Evolutionary conservation across 805 yeast genomes (phyloP), one percentile per base, ranked within the genome.

Genomic region (Lipomyces orientalis): DNA sequence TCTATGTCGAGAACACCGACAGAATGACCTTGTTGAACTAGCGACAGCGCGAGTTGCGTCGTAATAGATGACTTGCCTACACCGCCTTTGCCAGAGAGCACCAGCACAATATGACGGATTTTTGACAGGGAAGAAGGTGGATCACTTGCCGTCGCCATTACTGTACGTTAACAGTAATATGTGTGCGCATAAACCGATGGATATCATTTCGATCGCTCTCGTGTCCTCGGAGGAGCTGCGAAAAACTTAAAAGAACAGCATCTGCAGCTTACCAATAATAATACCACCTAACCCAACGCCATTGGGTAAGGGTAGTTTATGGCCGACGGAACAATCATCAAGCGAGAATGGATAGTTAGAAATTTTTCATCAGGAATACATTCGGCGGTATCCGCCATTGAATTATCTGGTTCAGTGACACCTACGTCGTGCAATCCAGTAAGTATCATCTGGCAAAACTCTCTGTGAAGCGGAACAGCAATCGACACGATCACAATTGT

Each of bases 1-100:
- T 95, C 99, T 25, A 95, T 92, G 76, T 95, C 99, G 31, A 95
- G 81, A 0, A 95, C 97, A 1, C 99, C 99, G n/a, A 95, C 97
- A 73, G 85, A 88, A 75, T 77, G 86, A 1, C 95, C 97, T 75
- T 85, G 81, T 14, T 82, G 80, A 5, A 88, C 91, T 37, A 95
- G 81, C 0, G 93, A 83, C n/a, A 95, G 82, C 0, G 98, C 98
- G 0, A 93, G 82, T 76, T 95, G 99, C 0, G 97, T 91, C 2
- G 99, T 93, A 1, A 95, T 93, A 0, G 98, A 92, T 12, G 97
- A 92, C 77, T 95, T 95, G 1, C 99, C 99, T 0, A 95, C 99
- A 31, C 99, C 98, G 35, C 98, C 98, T 78, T 93, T 93, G 0
- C 98, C 99, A 0, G 97, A 92, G 2, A 95, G 85, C 10, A 95